Conservation (phyloP, 2,329 filamentous ascomycete species). For the Fusarium compactum region DNA sequence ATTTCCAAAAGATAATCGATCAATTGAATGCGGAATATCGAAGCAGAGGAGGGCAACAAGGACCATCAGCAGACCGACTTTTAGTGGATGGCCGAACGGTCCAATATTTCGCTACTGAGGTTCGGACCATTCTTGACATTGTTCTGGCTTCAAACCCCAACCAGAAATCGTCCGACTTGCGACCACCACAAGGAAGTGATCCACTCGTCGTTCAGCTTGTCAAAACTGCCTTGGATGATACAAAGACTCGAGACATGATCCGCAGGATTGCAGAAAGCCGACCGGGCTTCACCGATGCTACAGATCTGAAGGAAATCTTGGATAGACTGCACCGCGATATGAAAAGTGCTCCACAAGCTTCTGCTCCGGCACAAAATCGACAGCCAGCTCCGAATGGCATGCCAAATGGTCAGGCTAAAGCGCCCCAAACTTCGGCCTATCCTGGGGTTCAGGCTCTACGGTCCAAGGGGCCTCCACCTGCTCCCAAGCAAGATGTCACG, state of each 20-base stretch:
- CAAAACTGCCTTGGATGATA: slow-evolving; percentile 68
- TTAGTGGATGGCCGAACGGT: slow-evolving; percentile 68
- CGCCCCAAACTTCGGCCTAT: slow-evolving; percentile 30
- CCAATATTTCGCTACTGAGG: slow-evolving; percentile 70
- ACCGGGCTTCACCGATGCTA: slow-evolving; percentile 64
- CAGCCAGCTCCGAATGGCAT: slow-evolving; percentile 49
- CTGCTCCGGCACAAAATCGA: slow-evolving; percentile 47
- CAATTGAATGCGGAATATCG: slow-evolving; percentile 75
- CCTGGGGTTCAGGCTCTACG: slow-evolving; percentile 66
- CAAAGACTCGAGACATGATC: slow-evolving; percentile 62
- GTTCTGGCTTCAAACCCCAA: slow-evolving; percentile 69
- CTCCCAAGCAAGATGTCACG: slow-evolving; percentile 69
- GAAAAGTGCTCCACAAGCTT: slow-evolving; percentile 51
- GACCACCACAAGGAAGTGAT: slow-evolving; percentile 66
- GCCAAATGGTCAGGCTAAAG: slow-evolving; percentile 49
- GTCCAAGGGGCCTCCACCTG: slow-evolving; percentile 69
- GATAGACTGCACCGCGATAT: slow-evolving; percentile 61
- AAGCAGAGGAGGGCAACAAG: slow-evolving; percentile 62
- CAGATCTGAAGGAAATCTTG: slow-evolving; percentile 65
- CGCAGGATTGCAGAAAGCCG: slow-evolving; percentile 65
- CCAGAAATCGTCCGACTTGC: slow-evolving; percentile 65
- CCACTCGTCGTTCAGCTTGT: slow-evolving; percentile 68
- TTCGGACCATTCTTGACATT: slow-evolving; percentile 68
- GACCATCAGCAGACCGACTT: slow-evolving; percentile 66
- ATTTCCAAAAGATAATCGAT: slow-evolving; percentile 85